Evolutionary conservation across 2,329 filamentous ascomycete species (phyloP), one percentile per base, ranked within the genome.

Genomic region (Neopestalotiopsis clavispora): DNA sequence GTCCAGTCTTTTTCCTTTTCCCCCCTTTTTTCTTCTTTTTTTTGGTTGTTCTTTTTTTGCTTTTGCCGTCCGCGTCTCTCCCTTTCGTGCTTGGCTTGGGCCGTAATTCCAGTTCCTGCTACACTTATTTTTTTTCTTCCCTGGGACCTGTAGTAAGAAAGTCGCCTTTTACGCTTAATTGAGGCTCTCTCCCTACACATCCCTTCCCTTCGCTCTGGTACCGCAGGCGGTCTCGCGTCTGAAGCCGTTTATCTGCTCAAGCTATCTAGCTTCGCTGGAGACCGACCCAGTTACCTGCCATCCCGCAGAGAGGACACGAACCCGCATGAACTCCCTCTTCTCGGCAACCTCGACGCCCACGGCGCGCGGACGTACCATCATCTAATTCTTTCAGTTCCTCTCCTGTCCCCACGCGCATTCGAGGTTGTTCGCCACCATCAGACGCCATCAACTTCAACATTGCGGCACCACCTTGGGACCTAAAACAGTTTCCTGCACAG

Each of bases 331-430:
- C 73, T 73, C 59, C 66, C 34, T 64, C 57, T 59, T 69, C 70
- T 71, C 70, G 72, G 75, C 71, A 72, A 74, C 72, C 72, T 74
- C 72, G 72, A 76, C 76, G 74, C 74, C 71, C 64, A 73, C 76
- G 73, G 76, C 75, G 75, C 75, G 74, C 73, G 71, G 67, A 67
- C 74, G 70, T 72, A 71, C 74, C 66, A 67, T 67, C 66, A 65
- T 69, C 69, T 64, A 34, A 42, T 57, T 63, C 20, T 42, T 65
- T 20, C 45, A 20, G 17, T 52, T 65, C 69, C 64, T 66, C 71
- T 61, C 70, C 61, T 57, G 62, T 66, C 63, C 60, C 57, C 64
- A 45, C 28, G 45, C 45, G 40, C 45, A 56, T 38, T 32, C 14
- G 63, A 38, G 14, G 9, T 57, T 57, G 38, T 9, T 42, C 58